phyloP scores from a whole-genome alignment of 2,329 filamentous ascomycete genomes.

The Xylariales sp. region DNA sequence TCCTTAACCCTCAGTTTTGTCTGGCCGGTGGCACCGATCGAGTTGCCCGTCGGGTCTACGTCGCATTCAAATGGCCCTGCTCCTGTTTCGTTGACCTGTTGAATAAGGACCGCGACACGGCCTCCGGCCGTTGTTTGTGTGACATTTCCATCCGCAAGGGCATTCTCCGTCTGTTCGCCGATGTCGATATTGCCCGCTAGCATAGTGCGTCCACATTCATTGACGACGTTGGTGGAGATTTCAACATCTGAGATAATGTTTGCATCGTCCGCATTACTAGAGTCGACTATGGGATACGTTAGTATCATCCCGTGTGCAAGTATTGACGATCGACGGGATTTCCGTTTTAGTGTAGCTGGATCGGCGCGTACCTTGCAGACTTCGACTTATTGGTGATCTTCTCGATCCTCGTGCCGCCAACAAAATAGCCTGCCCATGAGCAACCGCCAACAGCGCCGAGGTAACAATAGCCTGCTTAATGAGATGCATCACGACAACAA shows the following conservation, averaged over 20 bases:
- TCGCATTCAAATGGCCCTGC: conserved; percentile 55
- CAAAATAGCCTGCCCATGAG: conserved; percentile 51
- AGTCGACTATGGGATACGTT: conserved; percentile 44
- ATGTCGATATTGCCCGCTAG: conserved; percentile 60
- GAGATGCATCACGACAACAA: conserved; percentile 39
- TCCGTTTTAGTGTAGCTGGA: conserved; percentile 12
- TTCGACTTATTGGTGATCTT: conserved; percentile 46
- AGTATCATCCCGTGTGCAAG: conserved; percentile 34
- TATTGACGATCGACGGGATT: conserved; percentile 32
- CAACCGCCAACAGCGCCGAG: conserved; percentile 45
- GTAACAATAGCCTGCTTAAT: conserved; percentile 35
- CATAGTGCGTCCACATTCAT: conserved; percentile 62
- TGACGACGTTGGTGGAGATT: conserved; percentile 52
- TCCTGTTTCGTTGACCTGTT: conserved; percentile 54
- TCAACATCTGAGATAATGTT: conserved; percentile 45
- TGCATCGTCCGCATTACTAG: conserved; percentile 39
- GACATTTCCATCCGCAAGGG: conserved; percentile 47
- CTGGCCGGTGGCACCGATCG: conserved; percentile 55
- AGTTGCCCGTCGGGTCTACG: conserved; percentile 51
- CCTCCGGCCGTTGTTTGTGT: conserved; percentile 59
- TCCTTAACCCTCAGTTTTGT: conserved; percentile 55
- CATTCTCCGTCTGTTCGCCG: conserved; percentile 50
- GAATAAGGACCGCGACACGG: conserved; percentile 62
- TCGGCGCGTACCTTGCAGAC: conserved; percentile 45
- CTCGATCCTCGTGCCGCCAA: conserved; percentile 46